These are phyloP conservation scores for Talaromyces pinophilus DNA, from an alignment of 2,329 filamentous ascomycete species.

Conservation along the genomic window DNA sequence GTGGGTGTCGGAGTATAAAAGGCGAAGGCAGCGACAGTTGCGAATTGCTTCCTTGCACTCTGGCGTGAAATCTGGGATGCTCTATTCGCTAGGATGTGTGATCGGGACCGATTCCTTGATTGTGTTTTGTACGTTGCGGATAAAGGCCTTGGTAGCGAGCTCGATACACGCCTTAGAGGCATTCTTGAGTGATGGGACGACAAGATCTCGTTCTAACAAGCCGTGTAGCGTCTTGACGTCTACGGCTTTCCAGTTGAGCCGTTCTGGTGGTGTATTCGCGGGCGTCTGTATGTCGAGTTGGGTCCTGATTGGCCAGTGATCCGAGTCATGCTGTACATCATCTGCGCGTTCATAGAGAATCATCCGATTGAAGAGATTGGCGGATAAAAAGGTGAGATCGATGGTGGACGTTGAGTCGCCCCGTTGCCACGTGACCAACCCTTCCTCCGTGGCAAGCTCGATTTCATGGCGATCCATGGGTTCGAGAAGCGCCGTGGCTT, in stretches of 20 bases:
- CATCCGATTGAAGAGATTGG: too few relatives aligned
- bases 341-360: too few relatives aligned
- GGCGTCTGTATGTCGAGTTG: constrained; percentile 27
- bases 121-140: neutral
- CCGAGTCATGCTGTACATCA: too few relatives aligned
- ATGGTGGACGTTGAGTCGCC: too few relatives aligned
- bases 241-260: neutral
- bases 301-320: too few relatives aligned
- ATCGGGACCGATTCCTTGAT: neutral
- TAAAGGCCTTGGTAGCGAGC: neutral
- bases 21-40: neutral
- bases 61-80: neutral
- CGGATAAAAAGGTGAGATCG: too few relatives aligned
- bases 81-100: neutral
- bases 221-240: neutral
- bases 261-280: neutral
- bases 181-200: neutral
- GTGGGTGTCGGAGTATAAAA: neutral
- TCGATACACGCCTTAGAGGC: neutral
- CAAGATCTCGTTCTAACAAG: neutral
- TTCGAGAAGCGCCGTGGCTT: too few relatives aligned
- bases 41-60: neutral
- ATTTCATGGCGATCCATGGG: too few relatives aligned
- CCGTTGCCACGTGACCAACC: too few relatives aligned
- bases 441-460: too few relatives aligned